Evolutionary conservation across 192 early-diverging fungal species (phyloP).

Genomic region (Entophlyctis helioformis): DNA sequence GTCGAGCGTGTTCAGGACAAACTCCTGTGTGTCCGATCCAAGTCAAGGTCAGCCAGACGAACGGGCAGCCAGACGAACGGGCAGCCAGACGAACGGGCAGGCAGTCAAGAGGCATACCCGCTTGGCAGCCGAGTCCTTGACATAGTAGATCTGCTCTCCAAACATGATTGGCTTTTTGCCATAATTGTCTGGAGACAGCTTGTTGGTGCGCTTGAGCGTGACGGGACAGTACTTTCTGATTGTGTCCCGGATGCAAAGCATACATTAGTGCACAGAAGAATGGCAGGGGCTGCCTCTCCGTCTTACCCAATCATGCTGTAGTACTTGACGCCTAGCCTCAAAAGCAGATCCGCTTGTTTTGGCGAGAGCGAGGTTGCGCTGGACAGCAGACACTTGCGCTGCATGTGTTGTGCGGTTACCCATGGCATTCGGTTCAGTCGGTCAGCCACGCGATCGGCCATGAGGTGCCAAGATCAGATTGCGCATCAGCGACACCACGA

Average conservation of each 20-base stretch:
- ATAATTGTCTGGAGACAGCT: conserved; percentile 3
- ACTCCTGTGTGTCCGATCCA: conserved; percentile 10
- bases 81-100: no score
- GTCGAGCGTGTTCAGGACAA: conserved; percentile 15
- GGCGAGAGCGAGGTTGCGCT: conserved; percentile 8
- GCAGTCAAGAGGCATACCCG: no score
- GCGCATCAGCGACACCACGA: neutral
- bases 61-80: no score
- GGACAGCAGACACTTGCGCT: conserved; percentile 27
- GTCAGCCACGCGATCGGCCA: no score
- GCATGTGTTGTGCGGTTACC: no score
- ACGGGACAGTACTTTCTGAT: conserved; percentile 31
- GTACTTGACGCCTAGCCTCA: conserved; percentile 26
- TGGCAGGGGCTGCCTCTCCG: no score
- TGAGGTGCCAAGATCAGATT: neutral
- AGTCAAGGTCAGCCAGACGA: no score
- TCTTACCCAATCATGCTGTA: conserved; percentile 25
- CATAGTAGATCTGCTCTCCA: conserved; percentile 28
- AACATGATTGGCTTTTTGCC: conserved; percentile 27
- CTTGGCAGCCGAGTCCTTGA: conserved; percentile 10
- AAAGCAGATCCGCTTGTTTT: conserved; percentile 20
- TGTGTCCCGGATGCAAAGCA: neutral
- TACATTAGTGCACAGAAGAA: no score
- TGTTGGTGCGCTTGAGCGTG: conserved; percentile 11
- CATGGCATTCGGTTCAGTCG: no score